Percentiles rank a stretch among this genome's conserved stretches.
phyloP scores from a whole-genome alignment of 2,329 filamentous ascomycete genomes.

The Paecilomyces dactylethromorphus region DNA sequence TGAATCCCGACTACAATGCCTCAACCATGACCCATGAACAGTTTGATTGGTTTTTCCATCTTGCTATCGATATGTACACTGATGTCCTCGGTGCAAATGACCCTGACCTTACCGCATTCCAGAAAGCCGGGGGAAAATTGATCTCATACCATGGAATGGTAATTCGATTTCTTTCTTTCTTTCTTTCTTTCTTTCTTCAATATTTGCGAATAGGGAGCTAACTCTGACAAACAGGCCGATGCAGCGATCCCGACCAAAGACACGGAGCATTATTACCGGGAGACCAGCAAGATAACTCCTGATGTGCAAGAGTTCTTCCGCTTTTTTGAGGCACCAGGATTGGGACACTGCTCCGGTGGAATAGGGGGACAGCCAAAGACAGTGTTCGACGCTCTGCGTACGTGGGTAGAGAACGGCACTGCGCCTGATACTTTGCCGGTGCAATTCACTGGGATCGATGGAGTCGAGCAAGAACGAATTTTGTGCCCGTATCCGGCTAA shows the following conservation, averaged over 20 bases:
- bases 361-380: neutral
- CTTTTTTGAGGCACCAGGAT: neutral
- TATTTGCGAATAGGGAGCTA: neutral
- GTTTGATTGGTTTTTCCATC: slow-evolving; percentile 21
- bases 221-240: neutral
- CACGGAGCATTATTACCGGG: neutral
- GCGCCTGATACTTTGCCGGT: neutral
- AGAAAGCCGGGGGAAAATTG: slow-evolving; percentile 2
- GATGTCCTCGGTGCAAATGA: slow-evolving; percentile 23
- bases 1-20: neutral
- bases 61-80: slow-evolving; percentile 20
- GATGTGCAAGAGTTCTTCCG: slow-evolving; percentile 1
- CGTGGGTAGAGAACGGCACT: neutral
- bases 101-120: slow-evolving; percentile 6
- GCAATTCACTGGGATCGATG: neutral
- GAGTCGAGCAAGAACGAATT: neutral
- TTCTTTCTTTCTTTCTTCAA: neutral
- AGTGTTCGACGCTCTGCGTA: neutral
- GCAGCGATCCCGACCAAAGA: neutral
- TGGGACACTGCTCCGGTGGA: neutral
- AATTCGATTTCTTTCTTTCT: neutral
- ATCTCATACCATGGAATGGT: slow-evolving; percentile 1
- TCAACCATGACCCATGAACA: neutral
- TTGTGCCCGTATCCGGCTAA: neutral
- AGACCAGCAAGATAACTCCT: neutral